Percentiles rank a stretch among this genome's conserved stretches.
These are phyloP conservation scores for Endothia cerciana DNA, from an alignment of 2,329 filamentous ascomycete genomes.

Conservation along the genomic window DNA sequence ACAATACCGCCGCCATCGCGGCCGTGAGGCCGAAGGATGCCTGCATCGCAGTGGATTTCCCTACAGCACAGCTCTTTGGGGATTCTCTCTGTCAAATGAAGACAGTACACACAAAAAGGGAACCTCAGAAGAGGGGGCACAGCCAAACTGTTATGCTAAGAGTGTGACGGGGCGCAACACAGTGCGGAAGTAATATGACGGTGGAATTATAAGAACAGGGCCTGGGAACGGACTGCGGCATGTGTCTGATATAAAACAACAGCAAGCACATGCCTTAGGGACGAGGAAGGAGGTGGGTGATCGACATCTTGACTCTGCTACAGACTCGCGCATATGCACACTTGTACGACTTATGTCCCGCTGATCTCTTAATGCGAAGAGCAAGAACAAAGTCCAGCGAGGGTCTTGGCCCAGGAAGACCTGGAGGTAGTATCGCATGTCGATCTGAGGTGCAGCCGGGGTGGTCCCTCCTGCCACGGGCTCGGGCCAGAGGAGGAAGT, in stretches of 20 bases:
- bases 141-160: not conserved
- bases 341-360: not conserved
- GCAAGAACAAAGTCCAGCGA: too few species aligned
- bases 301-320: not conserved
- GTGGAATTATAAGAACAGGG: not conserved
- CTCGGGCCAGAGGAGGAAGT: not conserved
- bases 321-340: not conserved
- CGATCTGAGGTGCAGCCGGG: not conserved
- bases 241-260: conserved; percentile 4
- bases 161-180: not conserved
- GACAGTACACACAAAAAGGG: not conserved
- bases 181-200: not conserved
- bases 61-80: not conserved
- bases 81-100: not conserved
- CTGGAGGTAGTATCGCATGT: too few species aligned
- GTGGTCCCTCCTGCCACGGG: conserved; percentile 6
- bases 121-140: not conserved
- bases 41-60: conserved; percentile 14
- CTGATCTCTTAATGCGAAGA: not conserved
- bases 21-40: conserved; percentile 8
- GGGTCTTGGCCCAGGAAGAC: too few species aligned
- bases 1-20: conserved; percentile 22
- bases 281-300: not conserved
- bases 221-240: not conserved
- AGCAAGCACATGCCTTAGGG: not conserved